Percentiles rank a stretch among this genome's conserved stretches.
phyloP scores from a whole-genome alignment of 2,329 filamentous ascomycete species.

The Macrophomina tecta region DNA sequence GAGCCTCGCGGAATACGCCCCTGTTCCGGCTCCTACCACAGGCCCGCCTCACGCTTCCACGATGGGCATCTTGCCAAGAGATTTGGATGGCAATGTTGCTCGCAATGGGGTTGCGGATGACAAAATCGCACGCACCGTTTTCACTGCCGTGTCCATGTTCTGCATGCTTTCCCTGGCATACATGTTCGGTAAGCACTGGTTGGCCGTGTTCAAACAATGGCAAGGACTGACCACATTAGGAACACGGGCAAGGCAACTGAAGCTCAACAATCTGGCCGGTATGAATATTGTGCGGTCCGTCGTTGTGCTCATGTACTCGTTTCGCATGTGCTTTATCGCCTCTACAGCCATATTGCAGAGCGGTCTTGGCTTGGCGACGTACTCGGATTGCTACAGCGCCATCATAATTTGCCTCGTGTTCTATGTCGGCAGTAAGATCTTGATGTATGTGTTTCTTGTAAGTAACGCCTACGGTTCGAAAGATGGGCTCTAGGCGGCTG shows the following conservation, averaged over 20 bases:
- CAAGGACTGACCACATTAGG: constrained; percentile 29
- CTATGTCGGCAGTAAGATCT: constrained; percentile 43
- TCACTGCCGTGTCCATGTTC: constrained; percentile 33
- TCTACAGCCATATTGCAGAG: constrained; percentile 42
- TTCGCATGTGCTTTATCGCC: constrained; percentile 44
- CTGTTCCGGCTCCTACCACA: too few species aligned
- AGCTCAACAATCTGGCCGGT: constrained; percentile 31
- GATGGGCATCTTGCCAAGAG: too few species aligned
- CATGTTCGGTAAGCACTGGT: constrained; percentile 34
- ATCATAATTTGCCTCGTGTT: constrained; percentile 48
- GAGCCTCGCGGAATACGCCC: too few species aligned
- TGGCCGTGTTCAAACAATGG: too few species aligned
- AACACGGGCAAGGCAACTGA: constrained; percentile 35
- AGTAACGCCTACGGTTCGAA: constrained; percentile 20
- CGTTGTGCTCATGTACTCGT: constrained; percentile 43
- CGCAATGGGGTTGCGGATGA: not conserved
- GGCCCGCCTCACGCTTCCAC: too few species aligned
- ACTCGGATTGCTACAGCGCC: constrained; percentile 39
- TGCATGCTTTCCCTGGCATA: constrained; percentile 39
- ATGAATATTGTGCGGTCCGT: constrained; percentile 42
- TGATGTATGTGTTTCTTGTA: constrained; percentile 33
- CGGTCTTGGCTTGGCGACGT: constrained; percentile 39
- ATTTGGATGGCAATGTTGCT: too few species aligned
- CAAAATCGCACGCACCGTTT: constrained; percentile 27
- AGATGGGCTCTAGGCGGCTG: not conserved